Base-by-base conservation (phyloP, 306 rosid species). In the Prunus dulcis region DNA sequence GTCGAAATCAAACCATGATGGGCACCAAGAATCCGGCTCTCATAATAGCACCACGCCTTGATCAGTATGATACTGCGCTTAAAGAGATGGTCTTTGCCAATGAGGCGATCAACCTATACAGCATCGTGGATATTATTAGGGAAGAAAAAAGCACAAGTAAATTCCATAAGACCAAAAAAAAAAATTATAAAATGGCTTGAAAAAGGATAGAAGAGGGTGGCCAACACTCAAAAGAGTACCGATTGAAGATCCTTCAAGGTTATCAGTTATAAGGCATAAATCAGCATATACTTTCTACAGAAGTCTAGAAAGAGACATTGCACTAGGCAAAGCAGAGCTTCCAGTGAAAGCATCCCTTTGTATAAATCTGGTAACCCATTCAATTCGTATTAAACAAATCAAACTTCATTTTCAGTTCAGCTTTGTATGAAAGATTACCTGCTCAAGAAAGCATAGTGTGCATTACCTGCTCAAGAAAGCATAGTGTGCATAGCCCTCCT, bases 31-130 rank as follows among this genome's bases (percentile, higher is more conserved):
- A 93, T 81, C 50, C 98, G 97, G 61, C 98, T 93, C 88, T 93
- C 96, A 76, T 93, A 93, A 71, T 93, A 93, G 90, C 98, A 93
- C 98, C 98, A 93, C 57, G 97, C 98, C 83, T 93, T 93, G 68
- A 87, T 90, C 75, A 91, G 80, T 74, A 93, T 91, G 75, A 93
- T 90, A 74, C 97, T 93, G 79, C 96, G 92, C 60, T 93, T 93
- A 78, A 93, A 93, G 73, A 91, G 92, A 87, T 93, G 90, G 75
- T 90, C 88, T 83, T 93, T 93, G 43, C 89, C 90, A 79, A 93
- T 86, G 27, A 84, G 91, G 76, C 83, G 84, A 89, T 93, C 98
- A 72, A 91, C 90, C 97, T 93, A 89, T 50, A 74, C 69, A 64
- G 46, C 68, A 64, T 20, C 52, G 53, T 10, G 61, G 27, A 64